phyloP scores from a whole-genome alignment of 805 yeast species.

The Lipomyces mesembrius region DNA sequence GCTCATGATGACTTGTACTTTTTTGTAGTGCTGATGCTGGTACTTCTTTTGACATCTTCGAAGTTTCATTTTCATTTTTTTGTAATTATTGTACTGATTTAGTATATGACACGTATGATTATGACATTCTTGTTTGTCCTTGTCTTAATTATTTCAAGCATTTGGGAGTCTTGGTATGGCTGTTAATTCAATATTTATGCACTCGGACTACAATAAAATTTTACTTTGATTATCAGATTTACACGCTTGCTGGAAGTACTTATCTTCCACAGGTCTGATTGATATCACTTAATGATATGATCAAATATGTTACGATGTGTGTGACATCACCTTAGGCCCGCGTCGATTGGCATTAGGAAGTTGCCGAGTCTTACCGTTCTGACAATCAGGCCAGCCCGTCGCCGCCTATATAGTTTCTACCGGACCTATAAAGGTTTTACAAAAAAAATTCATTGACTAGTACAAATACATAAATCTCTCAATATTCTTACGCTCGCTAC shows the following conservation, averaged over 20 bases:
- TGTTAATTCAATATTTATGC: background rate
- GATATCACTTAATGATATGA: too few relatives aligned
- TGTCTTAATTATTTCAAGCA: background rate
- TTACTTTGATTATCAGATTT: too few relatives aligned
- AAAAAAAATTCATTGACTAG: background rate
- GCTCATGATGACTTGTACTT: background rate
- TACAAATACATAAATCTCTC: background rate
- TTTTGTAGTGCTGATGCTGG: background rate
- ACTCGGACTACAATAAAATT: background rate
- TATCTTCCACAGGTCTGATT: too few relatives aligned
- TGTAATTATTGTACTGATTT: background rate
- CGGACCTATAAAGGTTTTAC: too few relatives aligned
- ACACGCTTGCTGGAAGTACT: too few relatives aligned
- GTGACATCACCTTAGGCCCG: too few relatives aligned
- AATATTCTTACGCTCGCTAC: background rate
- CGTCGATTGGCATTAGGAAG: too few relatives aligned
- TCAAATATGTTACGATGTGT: too few relatives aligned
- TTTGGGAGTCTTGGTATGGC: conserved; percentile 6
- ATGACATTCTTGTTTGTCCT: background rate
- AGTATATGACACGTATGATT: background rate
- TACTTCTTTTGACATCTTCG: background rate
- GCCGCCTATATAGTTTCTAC: too few relatives aligned
- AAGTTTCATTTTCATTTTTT: background rate
- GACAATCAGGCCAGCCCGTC: too few relatives aligned
- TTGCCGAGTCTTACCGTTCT: too few relatives aligned